These are phyloP conservation scores for Alternaria tenuissima DNA, from an alignment of 2,329 filamentous ascomycete genomes.

Conservation along the genomic window DNA sequence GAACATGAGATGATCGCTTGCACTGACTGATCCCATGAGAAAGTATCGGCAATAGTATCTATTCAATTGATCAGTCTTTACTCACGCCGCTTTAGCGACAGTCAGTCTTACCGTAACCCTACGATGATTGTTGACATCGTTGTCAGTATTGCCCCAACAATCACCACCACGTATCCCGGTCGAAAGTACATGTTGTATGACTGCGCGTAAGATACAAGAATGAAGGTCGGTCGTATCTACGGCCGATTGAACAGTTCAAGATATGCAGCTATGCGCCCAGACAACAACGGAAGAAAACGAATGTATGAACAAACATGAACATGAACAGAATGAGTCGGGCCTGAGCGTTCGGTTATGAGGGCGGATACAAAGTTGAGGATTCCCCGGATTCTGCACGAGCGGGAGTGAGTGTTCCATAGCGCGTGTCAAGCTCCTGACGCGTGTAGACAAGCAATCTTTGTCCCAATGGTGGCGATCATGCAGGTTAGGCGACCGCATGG, in stretches of 20 bases:
- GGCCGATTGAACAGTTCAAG: constrained; percentile 5
- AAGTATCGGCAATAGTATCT: constrained; percentile 49
- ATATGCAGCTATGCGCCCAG: constrained; percentile 9
- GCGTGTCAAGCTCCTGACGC: constrained; percentile 22
- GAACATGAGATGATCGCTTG: constrained; percentile 48
- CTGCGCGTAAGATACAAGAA: constrained; percentile 5
- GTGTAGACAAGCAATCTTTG: constrained; percentile 21
- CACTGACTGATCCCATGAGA: constrained; percentile 40
- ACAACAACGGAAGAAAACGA: constrained; percentile 12
- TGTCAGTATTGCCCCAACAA: constrained; percentile 47
- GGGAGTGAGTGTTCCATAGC: constrained; percentile 22
- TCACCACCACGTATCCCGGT: constrained; percentile 46
- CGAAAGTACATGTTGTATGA: constrained; percentile 35
- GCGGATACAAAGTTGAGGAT: constrained; percentile 19
- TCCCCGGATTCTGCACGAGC: constrained; percentile 31
- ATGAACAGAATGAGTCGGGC: constrained; percentile 7
- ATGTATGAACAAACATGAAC: constrained; percentile 17
- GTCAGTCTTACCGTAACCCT: constrained; percentile 37
- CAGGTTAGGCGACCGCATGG: constrained; percentile 13
- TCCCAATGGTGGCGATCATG: constrained; percentile 20
- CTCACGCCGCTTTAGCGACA: not conserved
- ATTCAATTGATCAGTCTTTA: constrained; percentile 10
- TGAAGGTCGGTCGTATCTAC: not conserved
- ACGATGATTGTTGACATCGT: constrained; percentile 46
- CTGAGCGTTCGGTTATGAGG: constrained; percentile 17